These are phyloP conservation scores for Thermochaetoides thermophila DNA, from an alignment of 495 filamentous ascomycete genomes.

Conservation along the genomic window DNA sequence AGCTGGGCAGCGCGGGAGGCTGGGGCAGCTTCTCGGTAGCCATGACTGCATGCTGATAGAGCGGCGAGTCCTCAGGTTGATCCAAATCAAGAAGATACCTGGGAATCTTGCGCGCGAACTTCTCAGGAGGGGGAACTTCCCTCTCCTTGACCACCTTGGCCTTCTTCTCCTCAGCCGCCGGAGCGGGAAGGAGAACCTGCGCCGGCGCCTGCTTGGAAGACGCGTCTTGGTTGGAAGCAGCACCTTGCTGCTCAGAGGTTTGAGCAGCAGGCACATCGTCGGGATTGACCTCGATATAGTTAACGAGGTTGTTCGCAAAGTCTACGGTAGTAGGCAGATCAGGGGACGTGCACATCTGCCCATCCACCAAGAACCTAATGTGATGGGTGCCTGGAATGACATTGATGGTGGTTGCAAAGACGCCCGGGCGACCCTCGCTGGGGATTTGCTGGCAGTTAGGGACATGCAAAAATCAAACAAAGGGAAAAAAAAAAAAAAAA, in stretches of 20 bases:
- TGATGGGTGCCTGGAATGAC: constrained; percentile 91
- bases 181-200: constrained; percentile 18
- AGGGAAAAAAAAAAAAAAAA: too few relatives aligned
- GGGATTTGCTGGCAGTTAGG: too few relatives aligned
- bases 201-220: constrained; percentile 2
- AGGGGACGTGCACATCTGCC: constrained; percentile 75
- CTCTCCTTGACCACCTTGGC: constrained; percentile 26
- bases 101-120: constrained; percentile 54
- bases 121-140: constrained; percentile 26
- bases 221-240: too few relatives aligned
- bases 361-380: constrained; percentile 89
- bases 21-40: constrained; percentile 60
- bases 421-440: constrained; percentile 38
- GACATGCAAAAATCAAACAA: too few relatives aligned
- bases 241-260: too few relatives aligned
- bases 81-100: constrained; percentile 78
- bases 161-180: constrained; percentile 26
- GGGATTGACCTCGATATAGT: constrained; percentile 86
- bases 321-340: constrained; percentile 88
- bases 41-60: constrained; percentile 50
- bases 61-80: constrained; percentile 57
- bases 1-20: constrained; percentile 77
- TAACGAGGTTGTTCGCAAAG: constrained; percentile 90
- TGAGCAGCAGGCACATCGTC: constrained; percentile 37
- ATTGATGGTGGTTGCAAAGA: constrained; percentile 59